phyloP scores from a whole-genome alignment of 176 grass and related monocot genomes.

The Ensete glaucum region DNA sequence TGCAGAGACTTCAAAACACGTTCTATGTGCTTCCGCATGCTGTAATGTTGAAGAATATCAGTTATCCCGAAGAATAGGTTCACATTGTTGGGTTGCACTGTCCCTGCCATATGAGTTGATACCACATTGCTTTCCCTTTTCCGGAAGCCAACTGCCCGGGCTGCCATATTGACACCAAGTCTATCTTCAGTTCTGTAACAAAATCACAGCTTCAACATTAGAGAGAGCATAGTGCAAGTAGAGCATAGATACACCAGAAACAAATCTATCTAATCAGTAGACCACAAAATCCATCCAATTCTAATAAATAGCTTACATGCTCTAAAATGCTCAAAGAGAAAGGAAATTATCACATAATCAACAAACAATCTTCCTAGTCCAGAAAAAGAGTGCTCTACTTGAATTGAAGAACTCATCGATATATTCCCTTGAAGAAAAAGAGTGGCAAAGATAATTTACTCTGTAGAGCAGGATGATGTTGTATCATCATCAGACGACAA shows the following conservation, averaged over 20 bases:
- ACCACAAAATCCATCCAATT: background rate
- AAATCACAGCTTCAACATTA: background rate
- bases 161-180: background rate
- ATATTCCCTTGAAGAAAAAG: background rate
- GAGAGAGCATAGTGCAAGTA: too few species aligned
- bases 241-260: background rate
- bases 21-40: background rate
- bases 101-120: background rate
- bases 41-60: background rate
- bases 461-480: background rate
- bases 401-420: too few species aligned
- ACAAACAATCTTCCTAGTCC: too few species aligned
- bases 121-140: background rate
- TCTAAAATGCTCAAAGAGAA: too few species aligned
- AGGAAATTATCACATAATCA: too few species aligned
- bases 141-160: background rate
- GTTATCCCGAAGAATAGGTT: background rate
- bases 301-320: too few species aligned
- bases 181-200: background rate
- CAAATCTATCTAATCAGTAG: background rate
- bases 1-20: background rate
- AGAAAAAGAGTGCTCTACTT: too few species aligned
- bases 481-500: background rate
- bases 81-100: background rate
- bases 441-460: background rate